Base-by-base conservation (phyloP, 106 monocot species). In the Allium sativum region DNA sequence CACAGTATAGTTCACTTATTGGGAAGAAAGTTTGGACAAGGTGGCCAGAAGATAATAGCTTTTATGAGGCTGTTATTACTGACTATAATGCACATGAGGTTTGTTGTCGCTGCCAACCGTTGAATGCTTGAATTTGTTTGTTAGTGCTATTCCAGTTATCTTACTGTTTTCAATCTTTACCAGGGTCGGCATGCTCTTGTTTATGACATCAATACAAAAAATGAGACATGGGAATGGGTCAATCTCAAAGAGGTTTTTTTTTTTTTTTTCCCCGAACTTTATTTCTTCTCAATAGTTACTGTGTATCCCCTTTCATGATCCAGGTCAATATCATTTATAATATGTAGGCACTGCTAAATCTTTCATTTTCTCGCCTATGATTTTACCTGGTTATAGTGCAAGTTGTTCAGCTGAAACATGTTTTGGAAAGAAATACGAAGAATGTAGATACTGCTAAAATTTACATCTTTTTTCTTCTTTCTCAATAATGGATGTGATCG, bases 1-100 rank as follows among this genome's bases (percentile, higher is more conserved):
- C 58, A 50, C 42, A 55, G 18, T 61, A 56, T 71, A 68, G 79
- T 72, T 72, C 79, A 60, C 59, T 88, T 46, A 73, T 88, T 59
- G 83, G 88, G 58, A 60, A 70, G 44, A 88, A 76, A 73, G 76
- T 88, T 48, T 62, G 71, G 80, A 84, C 84, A 44, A 72, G 88
- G 65, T 88, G 88, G 83, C 88, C 88, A 43, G 88, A 77, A 48
- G 88, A 88, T 56, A 83, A 88, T 61, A 88, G 56, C 72, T 88
- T 83, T 48, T 88, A 88, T 65, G 83, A 84, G 58, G 88, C 80
- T 76, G 79, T 84, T 60, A 81, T 78, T 43, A 76, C 71, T 18
- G 77, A 83, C 44, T 80, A 72, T 56, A 68, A 78, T 48, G 45
- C 40, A 68, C 56, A 56, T 19, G 59, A 59, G 43, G 69, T 59